A percentile compares a stretch with the other conserved stretches of the same genome.
phyloP scores from a whole-genome alignment of 441 rosid genomes.

The Arabidopsis hybrid region DNA sequence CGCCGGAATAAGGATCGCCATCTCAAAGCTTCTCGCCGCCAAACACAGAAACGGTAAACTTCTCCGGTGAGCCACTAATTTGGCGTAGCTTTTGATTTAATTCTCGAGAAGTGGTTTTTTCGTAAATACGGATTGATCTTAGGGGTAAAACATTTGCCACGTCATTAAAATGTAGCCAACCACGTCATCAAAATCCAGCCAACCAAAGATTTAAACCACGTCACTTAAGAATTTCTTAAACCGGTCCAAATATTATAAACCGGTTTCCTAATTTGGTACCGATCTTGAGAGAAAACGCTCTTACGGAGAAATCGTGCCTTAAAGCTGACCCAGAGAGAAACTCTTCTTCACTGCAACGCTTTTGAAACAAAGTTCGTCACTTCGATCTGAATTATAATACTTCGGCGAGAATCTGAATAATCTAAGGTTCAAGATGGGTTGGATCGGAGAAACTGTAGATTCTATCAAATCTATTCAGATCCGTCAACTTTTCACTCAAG shows the following conservation, averaged over 20 bases:
- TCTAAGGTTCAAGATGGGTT: slow-evolving; percentile 58
- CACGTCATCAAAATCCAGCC: slow-evolving; percentile 30
- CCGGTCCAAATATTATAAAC: slow-evolving; percentile 23
- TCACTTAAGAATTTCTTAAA: slow-evolving; percentile 3
- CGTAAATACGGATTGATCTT: not conserved
- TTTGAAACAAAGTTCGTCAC: slow-evolving; percentile 15
- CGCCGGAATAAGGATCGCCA: slow-evolving; percentile 59
- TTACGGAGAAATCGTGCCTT: slow-evolving; percentile 23
- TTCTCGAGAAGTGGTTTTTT: not conserved
- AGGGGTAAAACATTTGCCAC: not conserved
- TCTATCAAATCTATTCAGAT: slow-evolving; percentile 77
- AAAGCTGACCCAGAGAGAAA: slow-evolving; percentile 19
- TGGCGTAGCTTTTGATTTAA: not conserved
- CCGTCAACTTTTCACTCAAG: slow-evolving; percentile 80
- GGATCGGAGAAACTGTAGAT: slow-evolving; percentile 70
- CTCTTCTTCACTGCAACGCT: slow-evolving; percentile 14
- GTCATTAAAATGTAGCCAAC: slow-evolving; percentile 32
- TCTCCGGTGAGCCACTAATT: slow-evolving; percentile 15
- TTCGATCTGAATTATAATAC: slow-evolving; percentile 30
- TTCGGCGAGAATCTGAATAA: slow-evolving; percentile 5
- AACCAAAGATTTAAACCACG: slow-evolving; percentile 27
- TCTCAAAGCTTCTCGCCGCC: slow-evolving; percentile 34
- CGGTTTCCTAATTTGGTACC: slow-evolving; percentile 35
- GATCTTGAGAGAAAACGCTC: slow-evolving; percentile 17
- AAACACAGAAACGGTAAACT: slow-evolving; percentile 16